Percentiles rank a stretch among this genome's conserved stretches.
These are phyloP conservation scores for Metarhizium guizhouense DNA, from an alignment of 2,329 filamentous ascomycete genomes.

Conservation along the genomic window DNA sequence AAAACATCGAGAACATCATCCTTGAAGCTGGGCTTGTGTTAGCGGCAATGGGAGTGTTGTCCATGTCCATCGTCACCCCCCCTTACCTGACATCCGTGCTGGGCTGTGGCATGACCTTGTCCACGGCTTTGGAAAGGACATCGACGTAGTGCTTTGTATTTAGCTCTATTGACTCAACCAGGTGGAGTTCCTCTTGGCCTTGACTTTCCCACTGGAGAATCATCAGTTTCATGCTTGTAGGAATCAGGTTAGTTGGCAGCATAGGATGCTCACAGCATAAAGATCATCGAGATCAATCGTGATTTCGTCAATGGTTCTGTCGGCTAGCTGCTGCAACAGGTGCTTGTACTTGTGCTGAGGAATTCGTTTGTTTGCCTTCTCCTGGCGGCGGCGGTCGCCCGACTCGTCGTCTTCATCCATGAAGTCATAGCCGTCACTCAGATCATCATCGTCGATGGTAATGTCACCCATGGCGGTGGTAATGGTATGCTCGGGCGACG, in stretches of 20 bases:
- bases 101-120: slow-evolving; percentile 74
- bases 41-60: neutral
- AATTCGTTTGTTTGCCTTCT: slow-evolving; percentile 38
- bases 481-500: slow-evolving; percentile 56
- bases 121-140: slow-evolving; percentile 78
- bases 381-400: slow-evolving; percentile 38
- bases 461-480: slow-evolving; percentile 77
- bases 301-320: slow-evolving; percentile 69
- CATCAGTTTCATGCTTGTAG: neutral
- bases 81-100: slow-evolving; percentile 66
- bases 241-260: neutral
- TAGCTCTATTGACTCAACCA: slow-evolving; percentile 76
- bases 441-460: slow-evolving; percentile 76
- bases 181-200: slow-evolving; percentile 55
- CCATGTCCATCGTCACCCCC: neutral
- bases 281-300: slow-evolving; percentile 86
- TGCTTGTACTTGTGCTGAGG: slow-evolving; percentile 83
- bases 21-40: slow-evolving; percentile 62
- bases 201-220: slow-evolving; percentile 63
- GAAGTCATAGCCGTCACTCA: slow-evolving; percentile 86
- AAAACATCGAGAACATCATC: slow-evolving; percentile 96
- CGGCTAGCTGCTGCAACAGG: slow-evolving; percentile 76
- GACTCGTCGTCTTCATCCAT: slow-evolving; percentile 72
- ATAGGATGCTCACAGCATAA: slow-evolving; percentile 46
- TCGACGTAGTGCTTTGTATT: slow-evolving; percentile 97